Percentiles rank a stretch among this genome's conserved stretches.
Evolutionary conservation across 2,329 filamentous ascomycete genomes (phyloP).

Genomic region (Sarocladium kiliense): DNA sequence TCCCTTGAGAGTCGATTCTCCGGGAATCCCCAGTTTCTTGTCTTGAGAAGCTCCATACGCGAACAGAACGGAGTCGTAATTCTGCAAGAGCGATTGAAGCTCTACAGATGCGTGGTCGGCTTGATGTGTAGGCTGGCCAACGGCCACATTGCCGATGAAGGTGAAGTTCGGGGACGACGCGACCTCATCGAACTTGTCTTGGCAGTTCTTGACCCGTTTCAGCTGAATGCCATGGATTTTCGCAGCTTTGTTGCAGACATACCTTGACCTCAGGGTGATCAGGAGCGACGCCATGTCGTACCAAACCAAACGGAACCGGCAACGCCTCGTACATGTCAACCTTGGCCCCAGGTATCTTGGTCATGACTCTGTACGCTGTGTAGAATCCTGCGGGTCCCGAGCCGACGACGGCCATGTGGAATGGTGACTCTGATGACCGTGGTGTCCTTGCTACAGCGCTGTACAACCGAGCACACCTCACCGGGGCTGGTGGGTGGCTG

Average conservation of each 20-base stretch:
- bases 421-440: constrained; percentile 39
- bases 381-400: constrained; percentile 97
- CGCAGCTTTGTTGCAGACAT: constrained; percentile 16
- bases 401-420: constrained; percentile 82
- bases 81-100: constrained; percentile 62
- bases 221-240: constrained; percentile 1
- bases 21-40: constrained; percentile 69
- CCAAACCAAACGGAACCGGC: constrained; percentile 87
- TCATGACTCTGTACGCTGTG: constrained; percentile 79
- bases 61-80: constrained; percentile 91
- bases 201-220: constrained; percentile 66
- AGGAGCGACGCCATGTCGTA: constrained; percentile 92
- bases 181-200: constrained; percentile 88
- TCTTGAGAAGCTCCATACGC: constrained; percentile 89
- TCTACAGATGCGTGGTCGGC: constrained; percentile 49
- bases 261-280: constrained; percentile 99
- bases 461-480: neutral
- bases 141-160: constrained; percentile 83
- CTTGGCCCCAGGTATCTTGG: constrained; percentile 62
- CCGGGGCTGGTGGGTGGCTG: neutral
- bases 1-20: constrained; percentile 66
- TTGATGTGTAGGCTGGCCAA: constrained; percentile 52
- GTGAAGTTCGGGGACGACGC: constrained; percentile 77
- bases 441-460: constrained; percentile 6
- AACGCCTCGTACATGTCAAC: constrained; percentile 97